Evolutionary conservation across 2,329 filamentous ascomycete species (phyloP).

Genomic region (Neurospora crassa): DNA sequence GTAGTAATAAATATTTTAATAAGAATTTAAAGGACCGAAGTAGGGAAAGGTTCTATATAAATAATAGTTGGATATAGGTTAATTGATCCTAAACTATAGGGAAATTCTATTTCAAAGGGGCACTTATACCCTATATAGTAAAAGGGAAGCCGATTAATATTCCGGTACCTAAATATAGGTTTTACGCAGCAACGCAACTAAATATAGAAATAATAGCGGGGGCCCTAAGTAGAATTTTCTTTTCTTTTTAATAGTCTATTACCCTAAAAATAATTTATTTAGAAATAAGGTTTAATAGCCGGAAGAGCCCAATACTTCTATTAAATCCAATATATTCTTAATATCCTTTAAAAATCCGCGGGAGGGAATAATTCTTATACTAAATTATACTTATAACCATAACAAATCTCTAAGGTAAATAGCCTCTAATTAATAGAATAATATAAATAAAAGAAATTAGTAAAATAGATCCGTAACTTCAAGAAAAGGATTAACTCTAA

Average conservation of each 20-base stretch:
- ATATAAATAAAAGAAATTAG: background rate
- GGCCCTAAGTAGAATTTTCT: background rate
- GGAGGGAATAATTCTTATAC: constrained; percentile 30
- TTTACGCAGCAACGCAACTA: background rate
- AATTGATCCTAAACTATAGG: no score
- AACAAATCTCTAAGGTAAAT: background rate
- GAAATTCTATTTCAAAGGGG: no score
- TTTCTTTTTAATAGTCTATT: background rate
- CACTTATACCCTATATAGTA: no score
- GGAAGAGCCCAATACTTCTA: constrained; percentile 29
- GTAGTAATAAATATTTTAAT: no score
- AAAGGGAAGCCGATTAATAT: background rate
- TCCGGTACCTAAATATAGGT: background rate
- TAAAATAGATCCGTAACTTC: background rate
- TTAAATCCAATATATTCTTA: constrained; percentile 27
- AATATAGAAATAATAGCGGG: background rate
- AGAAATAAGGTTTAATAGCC: constrained; percentile 30
- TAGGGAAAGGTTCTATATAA: no score
- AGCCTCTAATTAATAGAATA: background rate
- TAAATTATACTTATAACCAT: background rate
- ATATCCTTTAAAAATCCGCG: constrained; percentile 32
- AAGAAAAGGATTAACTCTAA: no score
- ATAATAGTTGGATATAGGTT: no score
- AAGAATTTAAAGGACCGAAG: no score
- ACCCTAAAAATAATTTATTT: constrained; percentile 30